phyloP scores from a whole-genome alignment of 306 rosid species.

The Cucurbita ficifolia region DNA sequence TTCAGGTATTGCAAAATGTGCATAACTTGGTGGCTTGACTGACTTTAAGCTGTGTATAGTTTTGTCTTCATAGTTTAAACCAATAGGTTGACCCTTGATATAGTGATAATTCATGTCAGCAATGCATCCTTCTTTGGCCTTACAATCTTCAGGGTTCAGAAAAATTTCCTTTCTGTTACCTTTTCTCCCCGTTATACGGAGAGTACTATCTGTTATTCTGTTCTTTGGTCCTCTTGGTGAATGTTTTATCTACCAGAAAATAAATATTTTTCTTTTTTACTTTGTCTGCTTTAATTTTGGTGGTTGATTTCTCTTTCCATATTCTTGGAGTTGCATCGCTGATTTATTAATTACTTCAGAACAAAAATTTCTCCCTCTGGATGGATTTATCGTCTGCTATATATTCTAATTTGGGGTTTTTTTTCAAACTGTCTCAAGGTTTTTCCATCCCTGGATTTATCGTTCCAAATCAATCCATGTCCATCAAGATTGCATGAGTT shows the following conservation, averaged over 20 bases:
- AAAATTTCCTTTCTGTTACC: neutral
- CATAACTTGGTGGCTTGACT: neutral
- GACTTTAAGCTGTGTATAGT: neutral
- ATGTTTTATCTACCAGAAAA: neutral
- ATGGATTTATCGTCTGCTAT: neutral
- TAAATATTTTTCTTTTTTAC: neutral
- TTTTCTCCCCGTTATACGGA: neutral
- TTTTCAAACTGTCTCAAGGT: constrained; percentile 26
- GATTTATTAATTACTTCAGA: neutral
- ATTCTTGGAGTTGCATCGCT: neutral
- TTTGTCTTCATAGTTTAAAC: neutral
- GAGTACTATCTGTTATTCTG: neutral
- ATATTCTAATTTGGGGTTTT: neutral
- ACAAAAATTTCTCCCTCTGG: neutral
- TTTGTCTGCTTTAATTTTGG: neutral
- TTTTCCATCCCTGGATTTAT: constrained; percentile 73
- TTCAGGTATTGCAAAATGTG: constrained; percentile 49
- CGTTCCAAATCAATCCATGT: constrained; percentile 78
- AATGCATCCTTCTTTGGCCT: neutral
- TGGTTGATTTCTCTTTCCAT: neutral
- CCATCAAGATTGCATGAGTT: constrained; percentile 71
- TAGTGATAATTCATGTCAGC: neutral
- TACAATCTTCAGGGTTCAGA: neutral
- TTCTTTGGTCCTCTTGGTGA: neutral
- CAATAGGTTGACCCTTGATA: neutral